Percentiles rank a stretch among this genome's conserved stretches.
Conservation (phyloP, 1,284 basidiomycete species). For the Coniferiporia sulphurascens region DNA sequence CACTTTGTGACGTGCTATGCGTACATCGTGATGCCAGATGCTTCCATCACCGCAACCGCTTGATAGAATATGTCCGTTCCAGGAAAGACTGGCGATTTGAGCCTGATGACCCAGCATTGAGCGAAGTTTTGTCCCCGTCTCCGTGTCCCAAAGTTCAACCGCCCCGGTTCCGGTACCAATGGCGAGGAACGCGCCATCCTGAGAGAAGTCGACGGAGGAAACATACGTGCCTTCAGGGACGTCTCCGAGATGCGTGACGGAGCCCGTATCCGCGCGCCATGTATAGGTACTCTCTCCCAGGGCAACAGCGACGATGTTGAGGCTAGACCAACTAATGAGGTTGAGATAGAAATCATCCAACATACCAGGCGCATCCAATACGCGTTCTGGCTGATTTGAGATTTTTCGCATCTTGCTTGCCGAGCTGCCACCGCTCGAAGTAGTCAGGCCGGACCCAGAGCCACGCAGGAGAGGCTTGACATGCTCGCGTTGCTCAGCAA, state of each 20-base stretch:
- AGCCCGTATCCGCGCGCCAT: conserved; percentile 90
- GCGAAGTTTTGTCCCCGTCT: conserved; percentile 74
- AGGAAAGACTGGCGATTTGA: conserved; percentile 78
- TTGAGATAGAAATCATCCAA: conserved; percentile 98
- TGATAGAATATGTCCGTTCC: conserved; percentile 83
- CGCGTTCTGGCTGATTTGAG: conserved; percentile 80
- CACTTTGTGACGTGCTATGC: conserved; percentile 82
- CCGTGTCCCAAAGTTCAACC: conserved; percentile 95
- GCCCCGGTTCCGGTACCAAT: conserved; percentile 83
- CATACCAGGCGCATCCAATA: conserved; percentile 93
- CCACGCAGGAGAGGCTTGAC: conserved; percentile 70
- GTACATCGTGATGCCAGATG: conserved; percentile 93
- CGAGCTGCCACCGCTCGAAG: conserved; percentile 50
- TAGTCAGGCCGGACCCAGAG: conserved; percentile 53
- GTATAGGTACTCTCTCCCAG: conserved; percentile 81
- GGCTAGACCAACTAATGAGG: conserved; percentile 83
- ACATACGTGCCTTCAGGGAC: conserved; percentile 72
- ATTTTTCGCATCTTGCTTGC: conserved; percentile 75
- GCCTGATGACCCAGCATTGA: conserved; percentile 84
- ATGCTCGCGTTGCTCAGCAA: conserved; percentile 68
- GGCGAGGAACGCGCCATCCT: conserved; percentile 84
- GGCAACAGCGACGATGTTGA: conserved; percentile 86
- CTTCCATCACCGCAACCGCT: conserved; percentile 88
- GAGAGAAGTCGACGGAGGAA: conserved; percentile 80
- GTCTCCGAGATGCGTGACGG: conserved; percentile 74